Evolutionary conservation across 306 rosid genomes (phyloP), one percentile per base, ranked within the genome.

Genomic region (Cicer bijugum): DNA sequence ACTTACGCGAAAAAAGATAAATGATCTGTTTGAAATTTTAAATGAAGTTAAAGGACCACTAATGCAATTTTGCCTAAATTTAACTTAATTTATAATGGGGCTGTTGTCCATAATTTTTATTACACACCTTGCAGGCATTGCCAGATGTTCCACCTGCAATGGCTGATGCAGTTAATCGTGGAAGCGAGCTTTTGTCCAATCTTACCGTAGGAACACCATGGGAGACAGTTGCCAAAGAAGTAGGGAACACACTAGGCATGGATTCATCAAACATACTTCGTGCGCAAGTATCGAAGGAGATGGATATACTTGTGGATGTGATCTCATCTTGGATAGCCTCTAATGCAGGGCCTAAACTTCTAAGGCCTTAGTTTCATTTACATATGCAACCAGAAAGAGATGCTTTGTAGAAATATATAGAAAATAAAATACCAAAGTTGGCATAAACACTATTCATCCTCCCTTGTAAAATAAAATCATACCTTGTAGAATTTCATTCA

Each of bases 111-210:
- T 59, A 45, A 71, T 46, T 33, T 38, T n/a, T 77, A 40, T 28
- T 38, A 56, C 82, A 42, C 51, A 5, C 75, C 76, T 68, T 88
- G 80, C 83, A 93, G 97, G 97, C 91, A 33, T 69, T 94, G 7
- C 98, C 97, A 39, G 97, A 94, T 79, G 90, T 94, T 74, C 97
- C 98, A 14, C 98, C 98, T 5, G 95, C 90, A 66, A 91, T 91
- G 98, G 96, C 92, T 1, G 86, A 94, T 80, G 98, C 98, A 40
- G 97, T 94, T 74, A 94, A 91, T 51, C 90, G 95, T 7, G 98
- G 98, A 8, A 89, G 96, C 1, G 97, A 89, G 85, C 79, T 94
- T 78, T 80, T 94, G 81, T 76, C 91, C 12, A 91, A 90, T 86
- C 87, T 94, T 16, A 75, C 94, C 0, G 80, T 64, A 5, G 98